phyloP scores from a whole-genome alignment of 2,329 filamentous ascomycete species.

The Scytalidium lignicola region DNA sequence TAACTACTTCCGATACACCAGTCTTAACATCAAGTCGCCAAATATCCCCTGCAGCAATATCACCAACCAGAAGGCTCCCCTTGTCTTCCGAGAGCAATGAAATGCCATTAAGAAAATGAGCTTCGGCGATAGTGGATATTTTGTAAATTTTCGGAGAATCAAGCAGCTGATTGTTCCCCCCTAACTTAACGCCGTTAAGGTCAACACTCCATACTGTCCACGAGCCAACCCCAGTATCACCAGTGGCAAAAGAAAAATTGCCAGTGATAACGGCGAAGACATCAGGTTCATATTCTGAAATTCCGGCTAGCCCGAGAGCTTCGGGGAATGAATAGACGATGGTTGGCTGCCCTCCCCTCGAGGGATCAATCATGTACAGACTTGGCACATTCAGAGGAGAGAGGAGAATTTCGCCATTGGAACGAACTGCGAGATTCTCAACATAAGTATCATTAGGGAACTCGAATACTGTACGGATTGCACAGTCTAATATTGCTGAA shows the following conservation, averaged over 20 bases:
- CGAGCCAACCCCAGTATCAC: neutral
- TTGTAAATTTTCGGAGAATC: neutral
- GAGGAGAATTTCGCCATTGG: slow-evolving; percentile 27
- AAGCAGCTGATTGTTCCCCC: neutral
- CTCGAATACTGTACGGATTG: slow-evolving; percentile 7
- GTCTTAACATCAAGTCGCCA: slow-evolving; percentile 22
- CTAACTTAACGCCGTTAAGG: neutral
- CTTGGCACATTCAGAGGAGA: slow-evolving; percentile 25
- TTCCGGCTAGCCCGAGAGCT: slow-evolving; percentile 2
- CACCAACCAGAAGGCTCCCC: slow-evolving; percentile 19
- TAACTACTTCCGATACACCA: slow-evolving; percentile 10
- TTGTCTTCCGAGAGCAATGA: slow-evolving; percentile 10
- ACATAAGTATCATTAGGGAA: slow-evolving; percentile 16
- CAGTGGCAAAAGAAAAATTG: slow-evolving; percentile 4
- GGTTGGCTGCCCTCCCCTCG: slow-evolving; percentile 13
- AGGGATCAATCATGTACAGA: slow-evolving; percentile 19
- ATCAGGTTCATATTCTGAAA: slow-evolving; percentile 6
- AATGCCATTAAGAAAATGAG: slow-evolving; percentile 21
- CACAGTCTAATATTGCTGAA: neutral
- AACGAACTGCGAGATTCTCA: slow-evolving; percentile 30
- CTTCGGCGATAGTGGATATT: slow-evolving; percentile 13
- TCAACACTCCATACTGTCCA: neutral
- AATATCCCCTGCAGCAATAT: slow-evolving; percentile 21
- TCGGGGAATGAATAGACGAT: slow-evolving; percentile 7
- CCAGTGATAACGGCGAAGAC: slow-evolving; percentile 7